Percentiles rank a stretch among this genome's conserved stretches.
Conservation (phyloP, 495 filamentous ascomycete genomes). For the Lineolata rhizophorae region DNA sequence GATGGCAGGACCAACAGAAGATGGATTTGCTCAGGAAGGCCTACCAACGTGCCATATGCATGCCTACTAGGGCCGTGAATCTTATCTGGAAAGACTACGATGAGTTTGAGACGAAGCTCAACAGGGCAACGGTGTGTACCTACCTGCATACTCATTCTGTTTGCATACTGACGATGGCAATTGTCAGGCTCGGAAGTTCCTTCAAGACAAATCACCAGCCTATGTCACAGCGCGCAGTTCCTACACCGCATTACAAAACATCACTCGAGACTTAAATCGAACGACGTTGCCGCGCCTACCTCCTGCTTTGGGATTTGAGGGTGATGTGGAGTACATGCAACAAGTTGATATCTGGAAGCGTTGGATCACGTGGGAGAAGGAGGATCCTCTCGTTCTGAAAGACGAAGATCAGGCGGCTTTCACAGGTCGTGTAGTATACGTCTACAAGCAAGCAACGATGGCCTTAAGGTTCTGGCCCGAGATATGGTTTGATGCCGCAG, state of each 20-base stretch:
- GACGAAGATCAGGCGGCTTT: conserved; percentile 53
- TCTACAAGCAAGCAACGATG: conserved; percentile 90
- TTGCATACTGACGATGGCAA: conserved; percentile 3
- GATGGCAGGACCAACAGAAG: conserved; percentile 94
- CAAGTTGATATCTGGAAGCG: conserved; percentile 83
- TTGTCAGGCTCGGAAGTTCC: conserved; percentile 61
- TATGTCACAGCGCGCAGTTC: conserved; percentile 89
- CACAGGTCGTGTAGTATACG: conserved; percentile 58
- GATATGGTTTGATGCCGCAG: conserved; percentile 85
- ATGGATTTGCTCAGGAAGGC: conserved; percentile 81
- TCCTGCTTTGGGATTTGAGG: conserved; percentile 66
- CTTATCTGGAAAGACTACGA: conserved; percentile 93
- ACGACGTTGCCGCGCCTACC: conserved; percentile 62
- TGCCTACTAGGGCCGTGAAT: conserved; percentile 63
- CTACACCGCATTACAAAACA: conserved; percentile 60
- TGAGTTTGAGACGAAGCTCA: conserved; percentile 75
- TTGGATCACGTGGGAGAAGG: conserved; percentile 90
- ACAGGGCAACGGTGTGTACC: conserved; percentile 55
- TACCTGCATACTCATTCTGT: not conserved
- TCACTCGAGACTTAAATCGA: conserved; percentile 55
- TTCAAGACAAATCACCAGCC: conserved; percentile 73
- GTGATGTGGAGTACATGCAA: conserved; percentile 60
- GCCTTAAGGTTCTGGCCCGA: conserved; percentile 81
- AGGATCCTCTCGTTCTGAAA: conserved; percentile 65
- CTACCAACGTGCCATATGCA: conserved; percentile 69